A percentile compares a stretch with the other conserved stretches of the same genome.
Evolutionary conservation across 176 grass and related monocot species (phyloP).

Genomic region (Bonia amplexicaulis): DNA sequence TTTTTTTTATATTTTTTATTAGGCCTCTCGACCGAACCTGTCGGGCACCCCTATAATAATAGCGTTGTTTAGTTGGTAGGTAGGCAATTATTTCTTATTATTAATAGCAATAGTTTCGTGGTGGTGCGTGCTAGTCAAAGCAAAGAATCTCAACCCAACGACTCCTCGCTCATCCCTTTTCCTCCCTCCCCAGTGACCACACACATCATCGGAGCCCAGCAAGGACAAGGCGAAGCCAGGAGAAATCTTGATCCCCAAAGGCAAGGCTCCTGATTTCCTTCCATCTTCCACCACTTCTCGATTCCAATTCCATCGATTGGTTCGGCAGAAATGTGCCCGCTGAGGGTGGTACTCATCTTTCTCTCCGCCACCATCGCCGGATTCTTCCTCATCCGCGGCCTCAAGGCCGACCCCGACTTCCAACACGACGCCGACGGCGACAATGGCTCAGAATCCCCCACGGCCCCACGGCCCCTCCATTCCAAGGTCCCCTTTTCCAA

Average conservation of each 20-base stretch:
- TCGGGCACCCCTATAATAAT: too few species aligned
- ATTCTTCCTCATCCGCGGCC: conserved; percentile 78
- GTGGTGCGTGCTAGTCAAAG: too few species aligned
- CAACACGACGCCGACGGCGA: conserved; percentile 13
- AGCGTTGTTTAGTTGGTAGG: too few species aligned
- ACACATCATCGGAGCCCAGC: neutral
- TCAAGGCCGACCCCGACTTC: conserved; percentile 46
- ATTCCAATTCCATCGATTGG: neutral
- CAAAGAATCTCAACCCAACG: too few species aligned
- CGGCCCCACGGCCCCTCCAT: conserved; percentile 24
- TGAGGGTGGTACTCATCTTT: conserved; percentile 88
- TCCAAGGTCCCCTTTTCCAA: conserved; percentile 31
- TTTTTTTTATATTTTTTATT: too few species aligned
- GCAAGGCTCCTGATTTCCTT: neutral
- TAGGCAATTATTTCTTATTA: too few species aligned
- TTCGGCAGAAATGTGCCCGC: conserved; percentile 60
- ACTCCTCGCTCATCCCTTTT: too few species aligned
- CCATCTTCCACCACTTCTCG: too few species aligned
- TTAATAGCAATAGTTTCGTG: too few species aligned
- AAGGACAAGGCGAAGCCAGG: neutral
- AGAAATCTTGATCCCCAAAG: neutral
- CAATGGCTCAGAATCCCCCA: conserved; percentile 1
- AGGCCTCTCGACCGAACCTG: too few species aligned
- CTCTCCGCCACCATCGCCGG: conserved; percentile 94
- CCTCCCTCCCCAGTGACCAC: too few species aligned